phyloP scores from a whole-genome alignment of 2,329 filamentous ascomycete genomes.

The Hymenoscyphus scutula region DNA sequence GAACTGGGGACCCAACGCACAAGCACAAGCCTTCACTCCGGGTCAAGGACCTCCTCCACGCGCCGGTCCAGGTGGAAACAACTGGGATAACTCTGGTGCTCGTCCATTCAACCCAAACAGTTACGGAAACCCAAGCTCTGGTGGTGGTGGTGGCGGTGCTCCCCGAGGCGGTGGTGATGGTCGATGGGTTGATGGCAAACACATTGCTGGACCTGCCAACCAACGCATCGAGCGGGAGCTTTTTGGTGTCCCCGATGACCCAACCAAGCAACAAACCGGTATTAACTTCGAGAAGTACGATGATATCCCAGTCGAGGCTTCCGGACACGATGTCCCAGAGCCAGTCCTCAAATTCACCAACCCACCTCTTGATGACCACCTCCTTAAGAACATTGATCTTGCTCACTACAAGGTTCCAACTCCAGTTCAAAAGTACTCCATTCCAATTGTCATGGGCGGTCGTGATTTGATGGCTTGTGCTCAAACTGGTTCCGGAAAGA shows the following conservation, averaged over 20 bases:
- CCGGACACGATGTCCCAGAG: conserved; percentile 88
- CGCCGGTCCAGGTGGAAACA: conserved; percentile 40
- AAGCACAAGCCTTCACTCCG: conserved; percentile 38
- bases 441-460: conserved; percentile 96
- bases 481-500: conserved; percentile 99
- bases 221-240: conserved; percentile 90
- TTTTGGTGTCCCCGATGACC: conserved; percentile 87
- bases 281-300: conserved; percentile 99
- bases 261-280: conserved; percentile 91
- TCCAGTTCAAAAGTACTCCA: conserved; percentile 98
- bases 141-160: conserved; percentile 40
- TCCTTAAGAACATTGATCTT: conserved; percentile 88
- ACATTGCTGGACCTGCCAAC: conserved; percentile 86
- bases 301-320: conserved; percentile 97
- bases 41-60: conserved; percentile 27
- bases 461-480: conserved; percentile 99
- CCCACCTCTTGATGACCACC: conserved; percentile 91
- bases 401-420: conserved; percentile 95
- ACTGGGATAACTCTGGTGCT: conserved; percentile 15
- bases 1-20: conserved; percentile 36
- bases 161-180: conserved; percentile 88
- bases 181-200: conserved; percentile 95
- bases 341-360: conserved; percentile 88
- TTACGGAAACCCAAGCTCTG: conserved; percentile 45
- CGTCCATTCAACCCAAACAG: conserved; percentile 53